Conservation (phyloP, 495 filamentous ascomycete species). For the Aspergillus egyptiacus region DNA sequence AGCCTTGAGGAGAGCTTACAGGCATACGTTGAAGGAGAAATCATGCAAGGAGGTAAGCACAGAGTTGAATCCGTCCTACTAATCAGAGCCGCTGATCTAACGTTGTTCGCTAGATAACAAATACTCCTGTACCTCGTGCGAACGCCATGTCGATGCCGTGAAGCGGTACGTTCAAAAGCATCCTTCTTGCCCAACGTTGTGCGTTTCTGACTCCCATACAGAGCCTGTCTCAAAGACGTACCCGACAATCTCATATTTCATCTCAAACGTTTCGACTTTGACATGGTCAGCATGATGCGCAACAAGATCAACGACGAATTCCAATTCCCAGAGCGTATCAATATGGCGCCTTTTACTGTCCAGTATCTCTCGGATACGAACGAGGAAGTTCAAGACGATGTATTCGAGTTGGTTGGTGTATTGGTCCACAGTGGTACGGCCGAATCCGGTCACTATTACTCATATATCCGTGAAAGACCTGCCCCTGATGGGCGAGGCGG, state of each 20-base stretch:
- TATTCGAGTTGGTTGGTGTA: conserved; percentile 88
- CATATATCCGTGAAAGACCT: conserved; percentile 79
- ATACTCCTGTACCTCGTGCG: conserved; percentile 92
- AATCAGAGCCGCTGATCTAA: conserved; percentile 14
- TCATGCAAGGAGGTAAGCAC: conserved; percentile 69
- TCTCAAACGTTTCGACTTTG: conserved; percentile 94
- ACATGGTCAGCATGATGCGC: conserved; percentile 72
- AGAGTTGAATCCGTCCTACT: conserved; percentile 40
- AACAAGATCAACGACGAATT: conserved; percentile 97
- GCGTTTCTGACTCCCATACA: not conserved
- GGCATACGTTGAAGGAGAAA: conserved; percentile 91
- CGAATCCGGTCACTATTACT: conserved; percentile 96
- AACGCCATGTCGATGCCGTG: conserved; percentile 86
- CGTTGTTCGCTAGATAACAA: conserved; percentile 66
- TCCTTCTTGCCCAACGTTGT: not conserved
- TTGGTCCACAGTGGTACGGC: conserved; percentile 90
- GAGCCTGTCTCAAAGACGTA: conserved; percentile 83
- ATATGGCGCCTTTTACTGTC: conserved; percentile 88
- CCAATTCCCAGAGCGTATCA: conserved; percentile 73
- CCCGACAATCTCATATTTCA: conserved; percentile 95
- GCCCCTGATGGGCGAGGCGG: conserved; percentile 41
- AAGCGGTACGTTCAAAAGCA: conserved; percentile 54
- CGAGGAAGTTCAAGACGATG: conserved; percentile 50
- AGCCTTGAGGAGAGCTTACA: conserved; percentile 80
- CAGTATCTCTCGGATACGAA: conserved; percentile 69